Conservation (phyloP, 805 yeast species). For the Yarrowia yakushimensis region DNA sequence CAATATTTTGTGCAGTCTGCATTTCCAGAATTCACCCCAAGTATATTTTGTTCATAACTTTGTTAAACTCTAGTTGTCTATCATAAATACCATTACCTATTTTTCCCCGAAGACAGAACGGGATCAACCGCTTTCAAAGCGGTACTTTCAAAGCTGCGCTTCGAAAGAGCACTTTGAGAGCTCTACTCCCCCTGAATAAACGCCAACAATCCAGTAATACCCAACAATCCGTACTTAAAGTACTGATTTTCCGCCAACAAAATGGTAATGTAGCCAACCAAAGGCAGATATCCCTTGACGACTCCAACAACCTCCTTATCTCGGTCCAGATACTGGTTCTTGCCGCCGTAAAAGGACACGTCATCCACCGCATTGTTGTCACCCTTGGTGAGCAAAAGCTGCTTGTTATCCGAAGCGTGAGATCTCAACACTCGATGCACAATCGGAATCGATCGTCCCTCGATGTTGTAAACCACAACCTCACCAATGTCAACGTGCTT, state of each 20-base stretch:
- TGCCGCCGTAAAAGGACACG: conserved; percentile 73
- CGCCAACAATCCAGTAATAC: conserved; percentile 66
- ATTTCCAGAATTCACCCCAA: too few relatives aligned
- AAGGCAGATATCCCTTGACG: conserved; percentile 89
- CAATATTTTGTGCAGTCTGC: too few relatives aligned
- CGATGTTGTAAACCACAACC: conserved; percentile 84
- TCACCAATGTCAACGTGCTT: conserved; percentile 73
- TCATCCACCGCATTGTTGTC: conserved; percentile 94
- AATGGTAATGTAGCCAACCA: conserved; percentile 85
- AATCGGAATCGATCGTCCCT: conserved; percentile 82
- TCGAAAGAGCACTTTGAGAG: background rate
- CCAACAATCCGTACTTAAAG: conserved; percentile 75
- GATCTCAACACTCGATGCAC: conserved; percentile 92
- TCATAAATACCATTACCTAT: conserved; percentile 1
- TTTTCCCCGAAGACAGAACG: too few relatives aligned
- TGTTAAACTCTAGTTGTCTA: background rate
- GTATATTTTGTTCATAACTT: too few relatives aligned
- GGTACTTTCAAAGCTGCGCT: background rate
- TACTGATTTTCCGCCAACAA: conserved; percentile 84
- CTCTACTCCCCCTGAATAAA: conserved; percentile 53
- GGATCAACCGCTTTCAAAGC: background rate
- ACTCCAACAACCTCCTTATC: conserved; percentile 73
- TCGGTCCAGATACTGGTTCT: conserved; percentile 72
- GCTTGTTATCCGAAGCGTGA: conserved; percentile 52
- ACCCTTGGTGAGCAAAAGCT: conserved; percentile 85